Evolutionary conservation across 2,329 filamentous ascomycete genomes (phyloP).

Genomic region (Falciphora oryzae): DNA sequence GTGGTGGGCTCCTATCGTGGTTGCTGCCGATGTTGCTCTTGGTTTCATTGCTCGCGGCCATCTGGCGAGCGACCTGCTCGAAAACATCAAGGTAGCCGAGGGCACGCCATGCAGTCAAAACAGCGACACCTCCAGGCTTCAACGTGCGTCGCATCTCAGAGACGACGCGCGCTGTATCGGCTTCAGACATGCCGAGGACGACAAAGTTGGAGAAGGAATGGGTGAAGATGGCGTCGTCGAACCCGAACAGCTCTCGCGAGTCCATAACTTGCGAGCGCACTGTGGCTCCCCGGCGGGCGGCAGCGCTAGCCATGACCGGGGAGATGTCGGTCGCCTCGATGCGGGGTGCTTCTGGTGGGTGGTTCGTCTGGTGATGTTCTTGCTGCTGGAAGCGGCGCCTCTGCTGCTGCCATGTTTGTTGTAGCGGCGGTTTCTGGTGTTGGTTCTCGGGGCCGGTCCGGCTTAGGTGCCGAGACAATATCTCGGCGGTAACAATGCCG

Average conservation of each 20-base stretch:
- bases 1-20: neutral
- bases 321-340: conserved; percentile 20
- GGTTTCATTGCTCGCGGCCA: neutral
- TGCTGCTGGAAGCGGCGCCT: neutral
- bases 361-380: neutral
- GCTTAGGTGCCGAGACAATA: conserved; percentile 14
- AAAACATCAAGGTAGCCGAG: conserved; percentile 5
- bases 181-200: conserved; percentile 21
- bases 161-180: conserved; percentile 18
- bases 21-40: neutral
- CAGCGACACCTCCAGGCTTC: conserved; percentile 21
- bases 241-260: conserved; percentile 17
- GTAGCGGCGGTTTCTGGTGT: neutral
- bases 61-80: conserved; percentile 1
- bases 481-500: conserved; percentile 23
- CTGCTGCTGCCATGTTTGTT: neutral
- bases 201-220: conserved; percentile 27
- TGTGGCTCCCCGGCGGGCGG: conserved; percentile 3
- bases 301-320: conserved; percentile 17
- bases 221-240: conserved; percentile 16
- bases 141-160: conserved; percentile 26
- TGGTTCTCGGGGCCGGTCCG: conserved; percentile 1
- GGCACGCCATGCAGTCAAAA: conserved; percentile 17
- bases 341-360: neutral
- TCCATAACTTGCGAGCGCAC: conserved; percentile 15